Evolutionary conservation across 192 early-diverging fungal species (phyloP).

Genomic region (Podila verticillata): DNA sequence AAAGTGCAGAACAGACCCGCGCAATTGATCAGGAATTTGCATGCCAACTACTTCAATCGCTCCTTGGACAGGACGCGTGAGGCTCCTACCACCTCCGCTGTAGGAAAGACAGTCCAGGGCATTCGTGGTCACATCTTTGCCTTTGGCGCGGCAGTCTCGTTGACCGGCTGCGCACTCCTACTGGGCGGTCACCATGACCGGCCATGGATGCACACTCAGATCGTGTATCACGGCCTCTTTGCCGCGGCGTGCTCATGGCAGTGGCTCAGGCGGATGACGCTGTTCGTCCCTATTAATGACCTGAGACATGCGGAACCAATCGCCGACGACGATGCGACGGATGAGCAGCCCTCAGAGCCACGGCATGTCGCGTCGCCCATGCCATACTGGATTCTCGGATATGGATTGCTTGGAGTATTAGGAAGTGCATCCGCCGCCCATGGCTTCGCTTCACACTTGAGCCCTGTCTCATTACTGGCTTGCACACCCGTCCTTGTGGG

Average conservation of each 20-base stretch:
- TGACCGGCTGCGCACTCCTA: constrained; percentile 33
- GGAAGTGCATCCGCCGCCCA: background rate
- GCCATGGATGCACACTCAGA: constrained; percentile 5
- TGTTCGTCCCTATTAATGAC: background rate
- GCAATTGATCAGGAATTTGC: constrained; percentile 46
- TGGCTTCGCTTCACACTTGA: constrained; percentile 7
- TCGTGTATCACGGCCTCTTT: constrained; percentile 36
- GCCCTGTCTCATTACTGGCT: constrained; percentile 11
- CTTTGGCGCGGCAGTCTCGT: constrained; percentile 18
- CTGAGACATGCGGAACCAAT: background rate
- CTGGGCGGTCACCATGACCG: constrained; percentile 4
- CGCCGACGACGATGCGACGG: background rate
- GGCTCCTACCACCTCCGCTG: background rate
- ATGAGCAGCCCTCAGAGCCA: background rate
- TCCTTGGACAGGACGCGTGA: background rate
- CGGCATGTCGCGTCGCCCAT: background rate
- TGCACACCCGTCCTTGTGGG: constrained; percentile 28
- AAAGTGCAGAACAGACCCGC: constrained; percentile 31
- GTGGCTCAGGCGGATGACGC: constrained; percentile 21
- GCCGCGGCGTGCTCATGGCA: constrained; percentile 35
- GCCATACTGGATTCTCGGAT: constrained; percentile 28
- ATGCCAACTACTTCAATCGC: constrained; percentile 38
- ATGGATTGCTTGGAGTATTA: constrained; percentile 29
- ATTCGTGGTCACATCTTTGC: constrained; percentile 33
- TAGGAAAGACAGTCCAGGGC: constrained; percentile 6